Evolutionary conservation across 1,284 basidiomycete genomes (phyloP).

Genomic region (Cryptococcus neoformans): DNA sequence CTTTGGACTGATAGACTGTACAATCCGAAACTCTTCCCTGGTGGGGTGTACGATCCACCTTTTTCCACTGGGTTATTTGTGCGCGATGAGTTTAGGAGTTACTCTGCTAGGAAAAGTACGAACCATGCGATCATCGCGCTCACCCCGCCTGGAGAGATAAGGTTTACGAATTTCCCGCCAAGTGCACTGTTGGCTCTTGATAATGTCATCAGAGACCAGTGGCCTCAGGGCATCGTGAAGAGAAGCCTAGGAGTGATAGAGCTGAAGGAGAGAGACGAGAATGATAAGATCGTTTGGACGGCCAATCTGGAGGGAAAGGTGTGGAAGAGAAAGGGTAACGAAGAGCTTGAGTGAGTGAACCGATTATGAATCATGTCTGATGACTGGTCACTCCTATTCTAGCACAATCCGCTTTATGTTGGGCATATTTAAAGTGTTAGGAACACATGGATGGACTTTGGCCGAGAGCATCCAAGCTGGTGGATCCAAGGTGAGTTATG

Average conservation of each 20-base stretch:
- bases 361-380: neutral
- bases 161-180: conserved; percentile 32
- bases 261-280: conserved; percentile 7
- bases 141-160: conserved; percentile 16
- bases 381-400: neutral
- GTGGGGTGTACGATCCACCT: conserved; percentile 6
- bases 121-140: conserved; percentile 36
- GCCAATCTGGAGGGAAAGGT: conserved; percentile 31
- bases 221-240: conserved; percentile 22
- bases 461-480: conserved; percentile 28
- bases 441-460: conserved; percentile 35
- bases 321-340: conserved; percentile 39
- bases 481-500: conserved; percentile 19
- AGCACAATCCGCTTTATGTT: conserved; percentile 39
- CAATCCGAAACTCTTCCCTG: conserved; percentile 30
- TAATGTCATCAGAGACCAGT: conserved; percentile 15
- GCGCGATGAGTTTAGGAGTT: conserved; percentile 26
- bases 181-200: conserved; percentile 23
- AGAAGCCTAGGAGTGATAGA: conserved; percentile 19
- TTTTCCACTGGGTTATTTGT: conserved; percentile 18
- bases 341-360: conserved; percentile 41
- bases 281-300: conserved; percentile 21
- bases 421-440: conserved; percentile 30
- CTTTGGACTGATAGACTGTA: conserved; percentile 11
- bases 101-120: neutral